Base-by-base conservation (phyloP, 1,284 basidiomycete genomes). In the Entoloma clypeatum region DNA sequence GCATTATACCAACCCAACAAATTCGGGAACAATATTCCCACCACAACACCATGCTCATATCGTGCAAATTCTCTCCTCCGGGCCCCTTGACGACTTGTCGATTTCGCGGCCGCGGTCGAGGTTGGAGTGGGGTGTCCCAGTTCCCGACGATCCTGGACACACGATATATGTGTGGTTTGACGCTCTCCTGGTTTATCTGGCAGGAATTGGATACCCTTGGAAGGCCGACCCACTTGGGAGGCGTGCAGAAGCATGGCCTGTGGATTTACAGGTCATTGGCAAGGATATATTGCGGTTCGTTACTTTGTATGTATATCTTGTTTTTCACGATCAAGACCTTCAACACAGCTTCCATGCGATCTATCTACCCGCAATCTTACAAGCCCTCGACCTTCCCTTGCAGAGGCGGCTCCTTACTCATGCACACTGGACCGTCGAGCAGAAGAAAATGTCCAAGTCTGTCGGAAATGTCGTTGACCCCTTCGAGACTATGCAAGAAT, bases 151-250 rank as follows among this genome's bases (percentile, higher is more conserved):
- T 57, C 64, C 72, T 0, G 69, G 72, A 1, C 93, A 96, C 52
- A 92, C 88, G 0, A 86, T 97, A 30, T 96, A 97, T 58, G 92
- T 97, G 37, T 96, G 92, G 93, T 83, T 97, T 47, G 93, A 96
- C 57, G 93, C 93, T 3, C 65, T 96, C 35, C 74, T 87, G 32
- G 84, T 89, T 47, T 97, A 96, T 61, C 64, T 96, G 30, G 91
- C 90, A 5, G 90, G 83, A 6, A 66, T 84, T 3, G 90, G 89
- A 0, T 94, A 88, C 57, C 92, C 91, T 0, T 79, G 75, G 69
- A 43, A 47, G 0, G 46, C 52, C 6, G 51, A 47, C 5, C 43
- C 49, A n/a, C n/a, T n/a, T n/a, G n/a, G n/a, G 7, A 57, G 51
- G 10, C 19, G 22, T 14, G 36, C 42, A 5, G 47, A 45, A 2